These are phyloP conservation scores for Umbelopsis sp. DNA, from an alignment of 192 early-diverging fungal genomes.

Conservation along the genomic window DNA sequence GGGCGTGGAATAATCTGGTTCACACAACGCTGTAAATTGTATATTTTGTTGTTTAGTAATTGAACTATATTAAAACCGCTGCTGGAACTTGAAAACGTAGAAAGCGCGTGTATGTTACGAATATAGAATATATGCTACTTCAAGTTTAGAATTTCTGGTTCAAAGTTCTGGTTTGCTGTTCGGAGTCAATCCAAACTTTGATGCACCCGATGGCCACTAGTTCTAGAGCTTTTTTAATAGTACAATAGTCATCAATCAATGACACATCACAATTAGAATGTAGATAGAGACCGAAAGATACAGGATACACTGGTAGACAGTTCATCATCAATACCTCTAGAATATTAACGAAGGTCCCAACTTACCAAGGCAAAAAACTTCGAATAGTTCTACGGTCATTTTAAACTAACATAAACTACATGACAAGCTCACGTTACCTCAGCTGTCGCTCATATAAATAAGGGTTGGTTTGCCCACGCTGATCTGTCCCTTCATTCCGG, in stretches of 20 bases:
- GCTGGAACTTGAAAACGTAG: too few relatives aligned
- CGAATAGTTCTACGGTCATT: too few relatives aligned
- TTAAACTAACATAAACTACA: background rate
- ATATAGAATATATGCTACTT: background rate
- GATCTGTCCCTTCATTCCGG: background rate
- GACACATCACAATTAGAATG: too few relatives aligned
- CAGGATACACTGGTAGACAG: too few relatives aligned
- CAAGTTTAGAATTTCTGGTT: background rate
- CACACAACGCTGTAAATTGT: background rate
- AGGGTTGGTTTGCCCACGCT: background rate
- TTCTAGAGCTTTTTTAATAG: background rate
- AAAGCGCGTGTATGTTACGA: too few relatives aligned
- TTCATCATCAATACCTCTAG: too few relatives aligned
- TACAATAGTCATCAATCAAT: too few relatives aligned
- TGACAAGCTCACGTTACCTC: background rate
- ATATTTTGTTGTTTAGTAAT: background rate
- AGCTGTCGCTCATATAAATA: background rate
- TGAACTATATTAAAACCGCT: background rate
- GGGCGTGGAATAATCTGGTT: conserved; percentile 19
- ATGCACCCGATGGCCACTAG: background rate
- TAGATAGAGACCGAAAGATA: too few relatives aligned
- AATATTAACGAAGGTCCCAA: too few relatives aligned
- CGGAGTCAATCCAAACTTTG: conserved; percentile 6
- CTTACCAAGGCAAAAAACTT: too few relatives aligned
- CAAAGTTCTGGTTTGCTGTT: background rate